Conservation (phyloP, 768 basidiomycete genomes). For the Tricholoma sp. region DNA sequence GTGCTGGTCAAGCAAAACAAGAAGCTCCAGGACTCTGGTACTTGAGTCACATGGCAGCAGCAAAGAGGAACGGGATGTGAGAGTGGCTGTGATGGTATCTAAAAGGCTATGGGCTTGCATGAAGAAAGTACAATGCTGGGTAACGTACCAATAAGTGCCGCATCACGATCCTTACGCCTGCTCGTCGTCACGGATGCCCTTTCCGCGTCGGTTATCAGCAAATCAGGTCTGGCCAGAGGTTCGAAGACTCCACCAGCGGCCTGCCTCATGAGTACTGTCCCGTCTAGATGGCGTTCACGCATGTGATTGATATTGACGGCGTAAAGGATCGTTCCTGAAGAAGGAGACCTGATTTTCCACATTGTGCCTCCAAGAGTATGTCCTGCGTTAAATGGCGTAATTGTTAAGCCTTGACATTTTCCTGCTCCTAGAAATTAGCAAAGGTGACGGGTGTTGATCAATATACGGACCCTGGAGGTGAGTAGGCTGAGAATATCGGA, state of each 20-base stretch:
- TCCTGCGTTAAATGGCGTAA: conserved; percentile 93
- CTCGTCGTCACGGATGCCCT: conserved; percentile 78
- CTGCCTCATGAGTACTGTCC: conserved; percentile 78
- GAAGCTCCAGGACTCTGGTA: conserved; percentile 91
- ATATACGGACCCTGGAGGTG: conserved; percentile 76
- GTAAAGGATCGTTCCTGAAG: conserved; percentile 92
- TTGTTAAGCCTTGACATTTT: conserved; percentile 87
- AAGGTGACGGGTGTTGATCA: not conserved
- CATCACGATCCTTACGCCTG: conserved; percentile 85
- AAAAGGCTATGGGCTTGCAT: conserved; percentile 8
- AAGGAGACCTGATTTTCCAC: conserved; percentile 98
- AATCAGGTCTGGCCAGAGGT: conserved; percentile 81
- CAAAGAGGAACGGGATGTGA: conserved; percentile 75
- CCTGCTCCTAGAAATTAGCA: conserved; percentile 39
- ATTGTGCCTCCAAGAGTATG: conserved; percentile 96
- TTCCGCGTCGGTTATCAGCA: conserved; percentile 91
- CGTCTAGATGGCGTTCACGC: conserved; percentile 91
- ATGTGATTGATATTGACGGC: conserved; percentile 96
- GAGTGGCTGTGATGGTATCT: conserved; percentile 89
- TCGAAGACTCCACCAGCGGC: conserved; percentile 79
- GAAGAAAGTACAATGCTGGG: not conserved
- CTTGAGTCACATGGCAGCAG: conserved; percentile 92
- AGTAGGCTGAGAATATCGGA: conserved; percentile 93
- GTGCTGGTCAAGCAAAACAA: conserved; percentile 93
- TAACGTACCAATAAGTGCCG: conserved; percentile 70